Conservation (phyloP, 805 yeast species). For the Schwanniomyces sp. region DNA sequence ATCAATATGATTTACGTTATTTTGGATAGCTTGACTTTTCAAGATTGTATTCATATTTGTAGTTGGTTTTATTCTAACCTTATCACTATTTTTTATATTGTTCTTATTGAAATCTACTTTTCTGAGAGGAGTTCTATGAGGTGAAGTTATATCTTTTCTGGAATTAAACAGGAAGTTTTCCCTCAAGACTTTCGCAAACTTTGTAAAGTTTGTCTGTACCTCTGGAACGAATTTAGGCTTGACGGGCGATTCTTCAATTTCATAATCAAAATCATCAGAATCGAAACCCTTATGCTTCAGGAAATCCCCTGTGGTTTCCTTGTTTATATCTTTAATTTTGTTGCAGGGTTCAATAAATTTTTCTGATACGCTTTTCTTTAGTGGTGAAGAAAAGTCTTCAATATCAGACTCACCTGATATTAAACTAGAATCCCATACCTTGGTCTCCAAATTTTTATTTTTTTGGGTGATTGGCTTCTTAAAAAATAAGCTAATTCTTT, state of each 20-base stretch:
- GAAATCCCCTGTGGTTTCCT: background rate
- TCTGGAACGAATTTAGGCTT: slow-evolving; percentile 12
- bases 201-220: slow-evolving; percentile 2
- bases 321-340: background rate
- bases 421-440: slow-evolving; percentile 4
- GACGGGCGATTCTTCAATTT: slow-evolving; percentile 42
- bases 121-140: background rate
- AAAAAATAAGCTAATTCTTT: slow-evolving; percentile 14
- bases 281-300: slow-evolving; percentile 8
- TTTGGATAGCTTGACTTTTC: background rate
- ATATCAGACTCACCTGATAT: slow-evolving; percentile 26
- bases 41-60: background rate
- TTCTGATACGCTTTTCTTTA: background rate
- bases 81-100: background rate
- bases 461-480: background rate
- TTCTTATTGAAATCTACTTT: background rate
- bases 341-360: background rate
- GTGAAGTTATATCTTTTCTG: background rate
- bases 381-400: slow-evolving; percentile 28
- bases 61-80: background rate
- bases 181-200: slow-evolving; percentile 15
- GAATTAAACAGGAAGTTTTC: slow-evolving; percentile 21
- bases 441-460: background rate
- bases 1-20: background rate
- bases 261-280: slow-evolving; percentile 32